Evolutionary conservation across 495 filamentous ascomycete species (phyloP).

Genomic region (Antarctomyces pellizariae): DNA sequence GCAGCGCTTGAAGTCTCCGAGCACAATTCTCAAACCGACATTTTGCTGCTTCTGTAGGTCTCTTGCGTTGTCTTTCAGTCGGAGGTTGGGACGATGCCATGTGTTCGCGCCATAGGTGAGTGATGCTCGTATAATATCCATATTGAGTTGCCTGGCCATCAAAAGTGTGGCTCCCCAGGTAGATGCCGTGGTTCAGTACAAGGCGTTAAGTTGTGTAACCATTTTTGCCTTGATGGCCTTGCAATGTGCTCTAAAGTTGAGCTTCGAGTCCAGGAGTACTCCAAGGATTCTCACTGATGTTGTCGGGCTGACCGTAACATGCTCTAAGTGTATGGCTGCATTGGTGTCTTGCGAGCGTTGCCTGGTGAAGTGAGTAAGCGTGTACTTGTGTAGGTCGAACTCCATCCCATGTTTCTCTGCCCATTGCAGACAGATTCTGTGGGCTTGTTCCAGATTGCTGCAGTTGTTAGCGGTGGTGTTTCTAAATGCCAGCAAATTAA

Average conservation of each 20-base stretch:
- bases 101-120: too few species aligned
- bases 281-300: background rate
- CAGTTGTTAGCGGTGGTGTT: conserved; percentile 2
- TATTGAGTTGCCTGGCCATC: too few species aligned
- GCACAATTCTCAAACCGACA: too few species aligned
- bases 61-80: too few species aligned
- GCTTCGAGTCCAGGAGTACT: background rate
- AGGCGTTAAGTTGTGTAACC: too few species aligned
- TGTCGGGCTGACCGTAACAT: background rate
- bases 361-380: conserved; percentile 3
- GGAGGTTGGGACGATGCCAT: too few species aligned
- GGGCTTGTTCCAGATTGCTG: conserved; percentile 9
- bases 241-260: background rate
- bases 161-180: too few species aligned
- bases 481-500: background rate
- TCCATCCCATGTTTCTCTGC: conserved; percentile 1
- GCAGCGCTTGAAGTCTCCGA: too few species aligned
- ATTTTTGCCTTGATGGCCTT: too few species aligned
- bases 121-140: too few species aligned
- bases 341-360: background rate
- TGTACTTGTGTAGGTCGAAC: conserved; percentile 3
- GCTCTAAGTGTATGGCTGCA: background rate
- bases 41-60: too few species aligned
- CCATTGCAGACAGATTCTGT: conserved; percentile 5
- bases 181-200: too few species aligned